These are phyloP conservation scores for Mycocentrospora acerina DNA, from an alignment of 2,329 filamentous ascomycete species.

Conservation along the genomic window DNA sequence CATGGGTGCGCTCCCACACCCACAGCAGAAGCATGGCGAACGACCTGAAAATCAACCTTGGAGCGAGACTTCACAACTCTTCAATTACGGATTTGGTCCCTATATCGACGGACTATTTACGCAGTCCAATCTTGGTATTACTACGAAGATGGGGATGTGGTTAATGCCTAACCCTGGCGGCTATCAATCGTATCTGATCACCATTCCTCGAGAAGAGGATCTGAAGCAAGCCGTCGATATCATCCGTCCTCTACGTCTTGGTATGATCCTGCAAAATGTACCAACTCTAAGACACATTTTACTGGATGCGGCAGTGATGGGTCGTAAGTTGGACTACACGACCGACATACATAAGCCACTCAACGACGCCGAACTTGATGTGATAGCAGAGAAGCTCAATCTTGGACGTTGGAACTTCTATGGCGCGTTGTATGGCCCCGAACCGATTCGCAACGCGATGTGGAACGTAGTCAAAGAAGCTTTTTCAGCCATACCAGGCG, in stretches of 20 bases:
- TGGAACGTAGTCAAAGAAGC: slow-evolving; percentile 37
- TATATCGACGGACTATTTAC: slow-evolving; percentile 47
- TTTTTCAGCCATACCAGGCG: slow-evolving; percentile 36
- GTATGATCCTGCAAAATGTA: slow-evolving; percentile 49
- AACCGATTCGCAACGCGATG: slow-evolving; percentile 30
- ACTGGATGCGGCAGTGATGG: slow-evolving; percentile 45
- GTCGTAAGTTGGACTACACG: slow-evolving; percentile 38
- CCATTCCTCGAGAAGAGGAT: slow-evolving; percentile 52
- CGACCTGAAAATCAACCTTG: slow-evolving; percentile 7
- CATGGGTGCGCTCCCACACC: slow-evolving; percentile 42
- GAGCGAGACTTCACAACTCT: slow-evolving; percentile 15
- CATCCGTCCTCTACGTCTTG: slow-evolving; percentile 41
- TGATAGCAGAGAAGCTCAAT: slow-evolving; percentile 43
- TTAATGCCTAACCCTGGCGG: slow-evolving; percentile 56
- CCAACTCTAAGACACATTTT: slow-evolving; percentile 47
- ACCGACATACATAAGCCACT: slow-evolving; percentile 28
- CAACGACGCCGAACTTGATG: slow-evolving; percentile 44
- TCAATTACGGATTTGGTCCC: slow-evolving; percentile 36
- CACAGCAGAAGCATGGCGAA: slow-evolving; percentile 2
- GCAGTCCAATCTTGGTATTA: slow-evolving; percentile 53
- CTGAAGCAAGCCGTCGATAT: slow-evolving; percentile 52
- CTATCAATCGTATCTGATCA: slow-evolving; percentile 40
- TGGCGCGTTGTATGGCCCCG: slow-evolving; percentile 39
- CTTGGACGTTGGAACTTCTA: slow-evolving; percentile 54
- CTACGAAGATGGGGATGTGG: slow-evolving; percentile 39